Conservation (phyloP, 345 rosid species). For the Turritis glabra region DNA sequence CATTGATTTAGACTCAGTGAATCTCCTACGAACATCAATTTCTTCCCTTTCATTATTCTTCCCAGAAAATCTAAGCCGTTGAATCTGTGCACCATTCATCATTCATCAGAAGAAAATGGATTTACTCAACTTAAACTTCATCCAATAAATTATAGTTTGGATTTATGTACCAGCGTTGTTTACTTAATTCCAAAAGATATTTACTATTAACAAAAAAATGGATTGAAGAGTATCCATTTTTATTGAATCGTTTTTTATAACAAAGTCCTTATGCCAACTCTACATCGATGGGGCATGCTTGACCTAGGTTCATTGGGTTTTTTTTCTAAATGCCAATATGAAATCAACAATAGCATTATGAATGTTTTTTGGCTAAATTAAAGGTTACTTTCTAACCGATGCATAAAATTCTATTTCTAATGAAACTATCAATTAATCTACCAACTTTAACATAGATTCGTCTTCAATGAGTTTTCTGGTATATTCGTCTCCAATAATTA, state of each 20-base stretch:
- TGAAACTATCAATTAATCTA: background rate
- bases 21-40: constrained; percentile 79
- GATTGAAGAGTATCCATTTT: background rate
- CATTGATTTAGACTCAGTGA: constrained; percentile 83
- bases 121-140: background rate
- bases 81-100: constrained; percentile 49
- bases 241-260: background rate
- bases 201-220: too few relatives aligned
- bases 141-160: too few relatives aligned
- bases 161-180: constrained; percentile 5
- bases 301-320: background rate
- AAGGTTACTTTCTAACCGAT: background rate
- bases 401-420: background rate
- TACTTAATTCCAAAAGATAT: background rate
- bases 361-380: background rate
- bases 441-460: background rate
- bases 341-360: background rate
- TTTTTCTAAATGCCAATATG: background rate
- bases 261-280: background rate
- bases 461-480: background rate
- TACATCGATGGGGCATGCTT: background rate
- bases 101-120: background rate
- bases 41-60: constrained; percentile 54
- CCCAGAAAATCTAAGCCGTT: constrained; percentile 53
- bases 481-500: too few relatives aligned